Percentiles rank a stretch among this genome's conserved stretches.
Conservation (phyloP, 257 asterid genomes). For the Nicotiana tomentosiformis region DNA sequence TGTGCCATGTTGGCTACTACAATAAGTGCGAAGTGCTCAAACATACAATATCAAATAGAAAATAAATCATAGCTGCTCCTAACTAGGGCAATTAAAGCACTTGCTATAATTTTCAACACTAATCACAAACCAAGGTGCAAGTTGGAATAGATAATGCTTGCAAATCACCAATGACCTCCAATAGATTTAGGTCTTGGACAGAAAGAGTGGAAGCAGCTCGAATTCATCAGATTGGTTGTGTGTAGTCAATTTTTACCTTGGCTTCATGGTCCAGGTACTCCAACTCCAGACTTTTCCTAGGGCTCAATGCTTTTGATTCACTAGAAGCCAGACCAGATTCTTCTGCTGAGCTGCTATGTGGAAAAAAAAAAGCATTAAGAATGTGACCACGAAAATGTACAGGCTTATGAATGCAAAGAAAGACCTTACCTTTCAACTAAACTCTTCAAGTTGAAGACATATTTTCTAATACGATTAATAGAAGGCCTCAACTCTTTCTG, state of each 20-base stretch:
- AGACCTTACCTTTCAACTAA: slow-evolving; percentile 55
- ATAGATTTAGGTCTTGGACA: not conserved
- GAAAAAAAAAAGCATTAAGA: not conserved
- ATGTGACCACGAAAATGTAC: not conserved
- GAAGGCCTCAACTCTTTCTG: slow-evolving; percentile 81
- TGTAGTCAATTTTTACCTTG: slow-evolving; percentile 43
- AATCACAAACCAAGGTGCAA: not conserved
- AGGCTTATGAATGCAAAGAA: slow-evolving; percentile 4
- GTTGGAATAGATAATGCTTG: not conserved
- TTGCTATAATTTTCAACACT: not conserved
- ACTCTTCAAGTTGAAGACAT: slow-evolving; percentile 77
- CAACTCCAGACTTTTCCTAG: slow-evolving; percentile 78
- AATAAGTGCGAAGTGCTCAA: not conserved
- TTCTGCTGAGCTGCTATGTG: slow-evolving; percentile 34
- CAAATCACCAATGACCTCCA: not conserved
- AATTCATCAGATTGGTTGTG: not conserved
- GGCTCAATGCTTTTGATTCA: slow-evolving; percentile 47
- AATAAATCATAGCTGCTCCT: not conserved
- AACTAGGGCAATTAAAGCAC: not conserved
- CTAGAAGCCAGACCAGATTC: slow-evolving; percentile 20
- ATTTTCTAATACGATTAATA: slow-evolving; percentile 71
- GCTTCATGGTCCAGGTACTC: slow-evolving; percentile 86
- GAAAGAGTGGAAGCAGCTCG: not conserved
- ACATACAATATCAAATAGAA: not conserved
- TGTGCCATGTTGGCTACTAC: not conserved